Percentiles rank a stretch among this genome's conserved stretches.
phyloP scores from a whole-genome alignment of 768 basidiomycete genomes.

The Lactarius indigo region DNA sequence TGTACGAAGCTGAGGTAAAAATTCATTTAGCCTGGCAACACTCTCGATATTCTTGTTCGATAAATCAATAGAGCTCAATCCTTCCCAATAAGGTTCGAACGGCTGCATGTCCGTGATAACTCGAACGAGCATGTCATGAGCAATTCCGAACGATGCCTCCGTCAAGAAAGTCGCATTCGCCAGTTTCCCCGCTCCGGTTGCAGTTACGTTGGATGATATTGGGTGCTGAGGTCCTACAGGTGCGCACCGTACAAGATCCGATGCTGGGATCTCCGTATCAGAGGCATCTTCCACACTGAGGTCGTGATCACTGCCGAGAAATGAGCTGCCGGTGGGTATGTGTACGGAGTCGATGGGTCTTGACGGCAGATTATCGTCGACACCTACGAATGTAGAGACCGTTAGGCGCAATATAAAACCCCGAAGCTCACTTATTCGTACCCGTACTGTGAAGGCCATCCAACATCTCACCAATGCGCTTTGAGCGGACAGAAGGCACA shows the following conservation, averaged over 20 bases:
- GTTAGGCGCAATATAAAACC: background rate
- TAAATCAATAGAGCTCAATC: constrained; percentile 69
- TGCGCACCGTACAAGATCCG: constrained; percentile 5
- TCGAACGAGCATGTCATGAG: constrained; percentile 88
- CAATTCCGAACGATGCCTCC: constrained; percentile 93
- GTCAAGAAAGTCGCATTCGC: constrained; percentile 75
- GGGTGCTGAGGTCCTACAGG: constrained; percentile 31
- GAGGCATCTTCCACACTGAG: constrained; percentile 27
- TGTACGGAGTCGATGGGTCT: constrained; percentile 46
- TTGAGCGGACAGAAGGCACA: constrained; percentile 65
- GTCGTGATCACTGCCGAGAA: constrained; percentile 36
- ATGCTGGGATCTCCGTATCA: constrained; percentile 25
- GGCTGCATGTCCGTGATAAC: constrained; percentile 94
- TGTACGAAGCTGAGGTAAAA: constrained; percentile 75
- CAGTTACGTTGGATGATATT: constrained; percentile 25
- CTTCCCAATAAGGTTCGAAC: constrained; percentile 94
- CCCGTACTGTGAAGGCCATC: constrained; percentile 66
- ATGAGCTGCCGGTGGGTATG: constrained; percentile 41
- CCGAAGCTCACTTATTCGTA: constrained; percentile 35
- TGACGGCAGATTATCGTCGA: constrained; percentile 52
- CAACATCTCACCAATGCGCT: constrained; percentile 79
- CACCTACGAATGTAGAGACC: constrained; percentile 24
- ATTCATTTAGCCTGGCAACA: constrained; percentile 83
- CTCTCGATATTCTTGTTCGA: constrained; percentile 71
- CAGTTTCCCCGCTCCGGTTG: constrained; percentile 14